phyloP scores from a whole-genome alignment of 2,329 filamentous ascomycete species.

The Chaetomium globosum region DNA sequence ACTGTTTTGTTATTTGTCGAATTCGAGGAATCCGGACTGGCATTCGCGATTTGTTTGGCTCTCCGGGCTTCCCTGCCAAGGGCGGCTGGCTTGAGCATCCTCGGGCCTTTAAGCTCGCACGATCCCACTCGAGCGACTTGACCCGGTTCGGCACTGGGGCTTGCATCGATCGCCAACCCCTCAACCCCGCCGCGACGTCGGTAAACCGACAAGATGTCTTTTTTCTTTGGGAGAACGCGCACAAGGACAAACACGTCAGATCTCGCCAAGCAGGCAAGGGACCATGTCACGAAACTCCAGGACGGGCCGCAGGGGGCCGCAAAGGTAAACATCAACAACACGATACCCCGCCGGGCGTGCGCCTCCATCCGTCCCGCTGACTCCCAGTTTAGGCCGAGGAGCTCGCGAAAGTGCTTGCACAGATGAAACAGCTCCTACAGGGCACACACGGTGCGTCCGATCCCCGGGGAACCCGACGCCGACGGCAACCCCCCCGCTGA shows the following conservation, averaged over 20 bases:
- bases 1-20: conserved; percentile 6
- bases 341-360: background rate
- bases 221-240: conserved; percentile 58
- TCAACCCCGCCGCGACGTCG: conserved; percentile 20
- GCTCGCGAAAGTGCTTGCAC: conserved; percentile 77
- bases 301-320: conserved; percentile 52
- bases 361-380: conserved; percentile 11
- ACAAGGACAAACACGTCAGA: conserved; percentile 56
- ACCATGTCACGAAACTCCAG: conserved; percentile 54
- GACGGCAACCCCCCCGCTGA: conserved; percentile 2
- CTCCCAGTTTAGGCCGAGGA: conserved; percentile 71
- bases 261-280: conserved; percentile 59
- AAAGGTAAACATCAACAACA: conserved; percentile 47
- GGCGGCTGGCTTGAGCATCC: conserved; percentile 16
- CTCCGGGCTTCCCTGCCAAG: conserved; percentile 22
- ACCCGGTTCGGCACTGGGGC: conserved; percentile 3
- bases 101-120: conserved; percentile 9
- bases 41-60: conserved; percentile 19
- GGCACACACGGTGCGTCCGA: conserved; percentile 77
- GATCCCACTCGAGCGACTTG: conserved; percentile 3
- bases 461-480: background rate
- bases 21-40: conserved; percentile 15
- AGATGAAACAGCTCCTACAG: conserved; percentile 93
- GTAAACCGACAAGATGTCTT: conserved; percentile 47
- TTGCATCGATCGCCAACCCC: conserved; percentile 16